These are phyloP conservation scores for Penicillium sp. DNA, from an alignment of 2,329 filamentous ascomycete genomes.

Conservation along the genomic window DNA sequence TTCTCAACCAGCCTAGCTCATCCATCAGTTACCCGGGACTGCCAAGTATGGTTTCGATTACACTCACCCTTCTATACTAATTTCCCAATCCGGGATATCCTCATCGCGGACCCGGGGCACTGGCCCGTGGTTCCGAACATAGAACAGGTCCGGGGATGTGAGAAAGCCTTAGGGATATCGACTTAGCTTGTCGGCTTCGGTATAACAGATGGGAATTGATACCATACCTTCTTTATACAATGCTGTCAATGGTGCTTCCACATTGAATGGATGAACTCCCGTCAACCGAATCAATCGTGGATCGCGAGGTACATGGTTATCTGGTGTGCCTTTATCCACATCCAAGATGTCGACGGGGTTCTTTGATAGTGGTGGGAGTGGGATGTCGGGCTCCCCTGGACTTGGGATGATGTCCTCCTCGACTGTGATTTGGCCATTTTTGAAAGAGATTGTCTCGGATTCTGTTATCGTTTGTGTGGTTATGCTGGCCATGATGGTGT, in stretches of 20 bases:
- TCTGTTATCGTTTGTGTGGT: slow-evolving; percentile 22
- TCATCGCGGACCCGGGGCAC: slow-evolving; percentile 74
- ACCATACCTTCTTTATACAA: slow-evolving; percentile 64
- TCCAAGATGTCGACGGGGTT: slow-evolving; percentile 62
- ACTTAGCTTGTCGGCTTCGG: background rate
- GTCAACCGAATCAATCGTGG: slow-evolving; percentile 80
- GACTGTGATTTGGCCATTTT: slow-evolving; percentile 25
- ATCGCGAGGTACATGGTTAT: slow-evolving; percentile 77
- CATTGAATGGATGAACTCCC: slow-evolving; percentile 87
- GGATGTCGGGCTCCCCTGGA: slow-evolving; percentile 48
- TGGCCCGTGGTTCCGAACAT: slow-evolving; percentile 84
- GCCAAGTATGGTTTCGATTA: background rate
- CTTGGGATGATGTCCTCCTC: slow-evolving; percentile 27
- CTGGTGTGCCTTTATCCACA: slow-evolving; percentile 80
- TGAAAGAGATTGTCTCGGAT: slow-evolving; percentile 18
- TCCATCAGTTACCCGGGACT: slow-evolving; percentile 6
- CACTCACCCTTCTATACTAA: slow-evolving; percentile 70
- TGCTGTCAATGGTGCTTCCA: slow-evolving; percentile 76
- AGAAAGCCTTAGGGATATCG: slow-evolving; percentile 63
- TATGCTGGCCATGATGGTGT: slow-evolving; percentile 32
- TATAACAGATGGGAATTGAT: background rate
- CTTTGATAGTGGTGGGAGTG: slow-evolving; percentile 66
- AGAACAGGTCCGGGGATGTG: slow-evolving; percentile 84
- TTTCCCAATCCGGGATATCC: slow-evolving; percentile 75
- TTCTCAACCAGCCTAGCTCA: slow-evolving; percentile 66